Base-by-base conservation (phyloP, 768 basidiomycete genomes). In the Lactarius quietus region DNA sequence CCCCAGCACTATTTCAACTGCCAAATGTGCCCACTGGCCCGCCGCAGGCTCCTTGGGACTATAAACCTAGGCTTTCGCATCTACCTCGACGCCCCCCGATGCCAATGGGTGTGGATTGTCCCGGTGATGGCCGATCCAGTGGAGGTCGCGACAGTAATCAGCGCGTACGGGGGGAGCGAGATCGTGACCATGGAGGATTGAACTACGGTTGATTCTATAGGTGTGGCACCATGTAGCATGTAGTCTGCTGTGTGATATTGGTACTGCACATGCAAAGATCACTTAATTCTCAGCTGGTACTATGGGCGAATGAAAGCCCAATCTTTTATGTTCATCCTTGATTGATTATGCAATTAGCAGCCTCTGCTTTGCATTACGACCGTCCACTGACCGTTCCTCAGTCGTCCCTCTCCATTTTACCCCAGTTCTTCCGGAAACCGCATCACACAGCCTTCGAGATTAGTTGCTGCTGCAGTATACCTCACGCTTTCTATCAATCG, bases 201-300 rank as follows among this genome's bases (percentile, higher is more conserved):
- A 76, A 76, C 66, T 76, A 76, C 56, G 75, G 74, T 61, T 76
- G 64, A 73, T 53, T 53, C 35, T 54, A 23, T 38, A 28, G 39
- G 56, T 29, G 33, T 28, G 18, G 29, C 39, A 18, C 10, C n/a
- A 41, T 58, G 39, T 55, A 58, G 52, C 59, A 31, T 57, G 20
- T 45, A 28, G 29, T 38, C 33, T 31, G 36, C 29, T 29, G n/a
- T 29, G 35, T 65, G 29, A 29, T 41, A 33, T 57, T 14, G 6
- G 14, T 39, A n/a, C 14, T 51, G 26, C 43, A n/a, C 53, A 26
- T 38, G n/a, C 43, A 33, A 58, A 52, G n/a, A 31, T 48, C 7
- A 36, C 29, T 28, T 29, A 29, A 39, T 26, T 63, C 26, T 63
- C 26, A 14, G 12, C 31, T 56, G 43, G n/a, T n/a, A 43, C 43